Base-by-base conservation (phyloP, 2,329 filamentous ascomycete genomes). In the Penicillium paneum region DNA sequence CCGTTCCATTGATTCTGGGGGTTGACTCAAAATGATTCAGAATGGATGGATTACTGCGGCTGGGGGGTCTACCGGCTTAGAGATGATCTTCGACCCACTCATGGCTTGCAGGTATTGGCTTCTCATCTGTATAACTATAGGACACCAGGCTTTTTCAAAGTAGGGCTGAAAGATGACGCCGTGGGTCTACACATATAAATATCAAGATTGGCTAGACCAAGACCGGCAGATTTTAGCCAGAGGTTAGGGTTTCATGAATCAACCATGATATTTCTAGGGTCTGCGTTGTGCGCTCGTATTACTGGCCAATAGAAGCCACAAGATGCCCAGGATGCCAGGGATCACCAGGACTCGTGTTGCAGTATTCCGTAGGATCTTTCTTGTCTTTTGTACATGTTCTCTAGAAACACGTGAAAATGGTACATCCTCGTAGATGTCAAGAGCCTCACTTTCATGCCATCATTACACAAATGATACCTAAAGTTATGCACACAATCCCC, bases 11-110 rank as follows among this genome's bases (percentile, higher is more conserved):
- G 24, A 7, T 12, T 32, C 15, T 41, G 38, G 38, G 46, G 35
- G 28, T 52, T 54, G 55, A 49, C 36, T 59, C 55, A 53, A 29
- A 0, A 19, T 61, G 55, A 59, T 47, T 57, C 61, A 61, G 34
- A 61, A 49, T 35, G 13, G 24, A n/a, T n/a, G 21, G 39, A 48
- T 39, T 24, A 32, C 32, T 7, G 46, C 40, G 49, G 42, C 35
- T 38, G 28, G 48, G 36, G 24, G 17, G 26, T 43, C 49, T 50
- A 39, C 53, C 31, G 42, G 39, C 45, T 55, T 49, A 50, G 38
- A 55, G 38, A 42, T 38, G 51, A 50, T 55, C 58, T 49, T 24
- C 34, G n/a, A 54, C 40, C 28, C 28, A 36, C 29, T 43, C 19
- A 43, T 17, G 32, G 12, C 52, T 32, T 49, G 39, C 32, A 39